phyloP scores from a whole-genome alignment of 1,284 basidiomycete genomes.

The Malassezia japonica region DNA sequence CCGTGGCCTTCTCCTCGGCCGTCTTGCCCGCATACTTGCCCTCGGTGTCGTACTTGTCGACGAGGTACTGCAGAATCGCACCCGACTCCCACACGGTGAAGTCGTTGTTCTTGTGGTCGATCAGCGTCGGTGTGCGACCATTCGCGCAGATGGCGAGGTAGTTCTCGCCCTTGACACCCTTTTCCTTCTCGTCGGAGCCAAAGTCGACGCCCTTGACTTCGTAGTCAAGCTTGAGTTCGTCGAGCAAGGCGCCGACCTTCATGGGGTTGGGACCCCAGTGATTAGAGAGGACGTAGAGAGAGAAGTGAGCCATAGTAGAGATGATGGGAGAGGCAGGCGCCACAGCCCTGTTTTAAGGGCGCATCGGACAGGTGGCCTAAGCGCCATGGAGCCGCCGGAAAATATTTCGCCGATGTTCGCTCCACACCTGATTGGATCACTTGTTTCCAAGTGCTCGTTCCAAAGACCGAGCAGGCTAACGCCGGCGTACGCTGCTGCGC shows the following conservation, averaged over 20 bases:
- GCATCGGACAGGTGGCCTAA: too few species aligned
- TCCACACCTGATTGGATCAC: too few species aligned
- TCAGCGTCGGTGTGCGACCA: conserved; percentile 33
- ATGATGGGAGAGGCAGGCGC: too few species aligned
- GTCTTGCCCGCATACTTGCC: conserved; percentile 25
- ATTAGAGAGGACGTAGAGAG: not conserved
- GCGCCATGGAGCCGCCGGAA: too few species aligned
- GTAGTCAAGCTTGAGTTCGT: conserved; percentile 34
- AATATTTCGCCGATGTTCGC: too few species aligned
- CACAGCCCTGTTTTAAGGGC: too few species aligned
- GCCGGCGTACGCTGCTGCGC: too few species aligned
- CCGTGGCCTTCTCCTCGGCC: conserved; percentile 22
- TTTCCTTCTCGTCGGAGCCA: conserved; percentile 25
- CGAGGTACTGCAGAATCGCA: conserved; percentile 35
- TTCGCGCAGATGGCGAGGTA: conserved; percentile 34
- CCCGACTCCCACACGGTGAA: conserved; percentile 35
- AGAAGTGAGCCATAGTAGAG: too few species aligned
- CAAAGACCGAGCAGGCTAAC: too few species aligned
- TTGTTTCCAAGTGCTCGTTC: too few species aligned
- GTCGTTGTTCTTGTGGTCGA: conserved; percentile 32
- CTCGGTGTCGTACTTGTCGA: conserved; percentile 32
- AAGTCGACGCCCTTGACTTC: conserved; percentile 30
- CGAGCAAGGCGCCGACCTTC: conserved; percentile 33
- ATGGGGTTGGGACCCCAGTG: conserved; percentile 32
- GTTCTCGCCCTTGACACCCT: conserved; percentile 36